Base-by-base conservation (phyloP, 176 grass and related monocot genomes). In the Phoenix roebelenii region DNA sequence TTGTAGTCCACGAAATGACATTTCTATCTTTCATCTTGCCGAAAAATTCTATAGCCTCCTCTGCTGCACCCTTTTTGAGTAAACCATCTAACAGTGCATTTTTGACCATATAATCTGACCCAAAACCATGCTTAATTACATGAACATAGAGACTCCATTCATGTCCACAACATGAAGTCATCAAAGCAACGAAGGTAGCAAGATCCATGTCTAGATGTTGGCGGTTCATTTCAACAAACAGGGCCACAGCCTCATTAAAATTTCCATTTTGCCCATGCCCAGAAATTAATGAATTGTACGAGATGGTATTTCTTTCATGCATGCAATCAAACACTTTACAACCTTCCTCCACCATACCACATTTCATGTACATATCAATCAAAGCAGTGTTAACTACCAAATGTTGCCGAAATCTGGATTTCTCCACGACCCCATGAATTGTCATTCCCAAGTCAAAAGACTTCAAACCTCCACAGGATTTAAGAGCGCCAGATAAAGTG, bases 351-450 rank as follows among this genome's bases (percentile, higher is more conserved):
- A 79, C 49, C n/a, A 5, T 55, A 61, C 77, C 77, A 50, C 60
- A 80, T 65, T 80, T 80, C 55, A 73, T 73, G 20, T 20, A 20
- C 20, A 20, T 20, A 20, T 20, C 20, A 20, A 20, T 20, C 20
- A 20, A 20, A 20, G 77, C 77, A 54, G 67, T 79, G 58, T 73
- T 68, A 53, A 80, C 77, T 56, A 80, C 69, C 69, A 80, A 72
- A 73, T 73, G 25, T 57, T 73, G 49, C 25, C 23, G 64, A 58
- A 80, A 72, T 7, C 49, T 72, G 20, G 69, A 73, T 50, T 67
- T 80, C 62, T 80, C 60, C 3, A 73, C 62, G n/a, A 73, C 7
- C 24, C 62, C 77, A 50, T 79, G 77, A 57, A 79, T 72, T 61
- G 49, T 48, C 19, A 44, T 65, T 48, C 77, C 69, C 19, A 73